Conservation (phyloP, 805 yeast genomes). For the Wickerhamiella lipophila region DNA sequence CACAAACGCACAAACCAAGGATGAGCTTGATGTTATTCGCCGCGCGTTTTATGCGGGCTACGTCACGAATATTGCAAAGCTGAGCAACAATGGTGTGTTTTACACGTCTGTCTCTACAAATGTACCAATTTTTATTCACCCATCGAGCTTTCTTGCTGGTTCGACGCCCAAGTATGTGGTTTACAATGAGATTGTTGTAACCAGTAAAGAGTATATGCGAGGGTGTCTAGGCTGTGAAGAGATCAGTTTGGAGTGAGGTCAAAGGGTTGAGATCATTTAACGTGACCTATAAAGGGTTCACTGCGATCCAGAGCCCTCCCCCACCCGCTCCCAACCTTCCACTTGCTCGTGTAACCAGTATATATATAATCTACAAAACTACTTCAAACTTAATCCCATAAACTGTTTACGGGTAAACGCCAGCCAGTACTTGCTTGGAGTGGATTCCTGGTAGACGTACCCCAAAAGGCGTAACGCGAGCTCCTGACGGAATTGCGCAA, state of each 20-base stretch:
- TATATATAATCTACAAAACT: not conserved
- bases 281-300: too few species aligned
- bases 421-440: constrained; percentile 87
- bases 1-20: constrained; percentile 55
- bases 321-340: too few species aligned
- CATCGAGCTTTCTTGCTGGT: constrained; percentile 61
- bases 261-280: too few species aligned
- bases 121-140: constrained; percentile 65
- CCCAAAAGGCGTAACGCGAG: constrained; percentile 66
- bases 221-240: constrained; percentile 75
- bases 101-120: constrained; percentile 58
- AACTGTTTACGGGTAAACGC: constrained; percentile 90
- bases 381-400: constrained; percentile 71
- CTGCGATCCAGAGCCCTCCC: too few species aligned
- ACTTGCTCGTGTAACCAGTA: too few species aligned
- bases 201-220: constrained; percentile 85
- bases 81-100: constrained; percentile 52
- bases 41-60: constrained; percentile 39
- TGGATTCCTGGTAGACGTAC: constrained; percentile 44
- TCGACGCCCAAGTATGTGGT: constrained; percentile 61
- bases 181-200: constrained; percentile 68
- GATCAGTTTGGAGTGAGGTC: not conserved
- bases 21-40: constrained; percentile 50
- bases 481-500: constrained; percentile 92
- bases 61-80: constrained; percentile 38